Conservation (phyloP, 2,329 filamentous ascomycete genomes). For the Calonectria henricotiae region DNA sequence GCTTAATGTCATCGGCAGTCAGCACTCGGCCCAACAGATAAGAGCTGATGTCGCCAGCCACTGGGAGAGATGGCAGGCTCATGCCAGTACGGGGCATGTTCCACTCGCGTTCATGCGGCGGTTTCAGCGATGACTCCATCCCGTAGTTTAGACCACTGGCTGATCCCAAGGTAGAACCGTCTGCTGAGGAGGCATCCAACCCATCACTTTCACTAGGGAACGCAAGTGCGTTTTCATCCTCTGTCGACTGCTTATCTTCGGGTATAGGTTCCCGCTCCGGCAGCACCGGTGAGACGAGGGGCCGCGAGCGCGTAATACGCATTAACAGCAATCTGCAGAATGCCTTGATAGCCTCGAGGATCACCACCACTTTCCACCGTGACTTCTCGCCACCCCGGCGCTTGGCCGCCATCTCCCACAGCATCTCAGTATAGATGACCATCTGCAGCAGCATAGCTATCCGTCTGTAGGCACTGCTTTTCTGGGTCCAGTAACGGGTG, state of each 20-base stretch:
- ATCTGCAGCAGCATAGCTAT: conserved; percentile 89
- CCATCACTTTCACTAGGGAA: conserved; percentile 61
- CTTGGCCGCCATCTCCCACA: conserved; percentile 98
- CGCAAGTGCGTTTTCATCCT: conserved; percentile 62
- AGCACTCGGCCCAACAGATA: conserved; percentile 93
- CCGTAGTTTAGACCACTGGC: conserved; percentile 33
- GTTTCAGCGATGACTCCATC: conserved; percentile 47
- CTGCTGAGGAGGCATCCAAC: conserved; percentile 61
- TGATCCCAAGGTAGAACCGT: conserved; percentile 50
- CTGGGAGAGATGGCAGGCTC: conserved; percentile 86
- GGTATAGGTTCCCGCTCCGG: conserved; percentile 89
- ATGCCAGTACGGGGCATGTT: conserved; percentile 95
- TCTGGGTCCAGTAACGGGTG: conserved; percentile 77
- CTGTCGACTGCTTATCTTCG: conserved; percentile 68
- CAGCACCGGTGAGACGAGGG: conserved; percentile 86
- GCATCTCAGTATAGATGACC: conserved; percentile 92
- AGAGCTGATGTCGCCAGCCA: conserved; percentile 84
- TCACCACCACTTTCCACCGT: conserved; percentile 89
- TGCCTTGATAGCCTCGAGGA: conserved; percentile 90
- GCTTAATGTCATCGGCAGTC: conserved; percentile 96
- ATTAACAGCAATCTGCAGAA: conserved; percentile 86
- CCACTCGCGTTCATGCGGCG: conserved; percentile 76
- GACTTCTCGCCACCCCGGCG: conserved; percentile 83
- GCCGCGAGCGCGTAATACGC: conserved; percentile 86
- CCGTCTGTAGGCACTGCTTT: conserved; percentile 81